Evolutionary conservation across 257 asterid species (phyloP).

Genomic region (Petunia secreta): DNA sequence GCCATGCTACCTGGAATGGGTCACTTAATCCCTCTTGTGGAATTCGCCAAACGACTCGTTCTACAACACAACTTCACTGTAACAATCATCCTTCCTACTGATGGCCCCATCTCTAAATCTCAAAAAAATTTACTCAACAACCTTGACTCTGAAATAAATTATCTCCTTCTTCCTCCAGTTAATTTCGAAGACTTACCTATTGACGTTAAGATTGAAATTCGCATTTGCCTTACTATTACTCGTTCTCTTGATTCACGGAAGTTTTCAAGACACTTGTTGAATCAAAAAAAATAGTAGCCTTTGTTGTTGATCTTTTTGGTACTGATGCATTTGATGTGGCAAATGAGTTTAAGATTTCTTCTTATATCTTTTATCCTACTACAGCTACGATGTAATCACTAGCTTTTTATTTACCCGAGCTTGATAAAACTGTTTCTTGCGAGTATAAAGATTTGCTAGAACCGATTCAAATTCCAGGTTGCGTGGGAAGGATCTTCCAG

Average conservation of each 20-base stretch:
- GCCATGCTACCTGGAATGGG: conserved; percentile 54
- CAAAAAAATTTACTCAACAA: conserved; percentile 48
- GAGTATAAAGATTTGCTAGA: conserved; percentile 21
- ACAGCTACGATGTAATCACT: conserved; percentile 30
- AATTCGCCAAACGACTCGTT: conserved; percentile 60
- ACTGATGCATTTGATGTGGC: conserved; percentile 38
- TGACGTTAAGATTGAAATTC: conserved; percentile 43
- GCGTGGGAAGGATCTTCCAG: conserved; percentile 33
- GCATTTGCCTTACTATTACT: neutral
- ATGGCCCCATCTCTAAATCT: conserved; percentile 54
- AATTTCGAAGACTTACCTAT: conserved; percentile 48
- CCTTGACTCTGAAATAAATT: conserved; percentile 45
- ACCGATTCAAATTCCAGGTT: conserved; percentile 28
- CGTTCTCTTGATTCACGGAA: neutral
- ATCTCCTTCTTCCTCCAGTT: conserved; percentile 56
- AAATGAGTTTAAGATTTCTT: conserved; percentile 24
- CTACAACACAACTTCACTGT: conserved; percentile 50
- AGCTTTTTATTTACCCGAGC: conserved; percentile 27
- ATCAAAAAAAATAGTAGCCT: conserved; percentile 9
- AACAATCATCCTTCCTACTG: conserved; percentile 59
- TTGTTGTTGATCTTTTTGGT: conserved; percentile 35
- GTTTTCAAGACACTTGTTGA: neutral
- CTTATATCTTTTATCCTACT: conserved; percentile 32
- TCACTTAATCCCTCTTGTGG: conserved; percentile 67
- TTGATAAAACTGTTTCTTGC: conserved; percentile 4